Evolutionary conservation across 345 rosid species (phyloP), one percentile per base, ranked within the genome.

Genomic region (Brassica juncea): DNA sequence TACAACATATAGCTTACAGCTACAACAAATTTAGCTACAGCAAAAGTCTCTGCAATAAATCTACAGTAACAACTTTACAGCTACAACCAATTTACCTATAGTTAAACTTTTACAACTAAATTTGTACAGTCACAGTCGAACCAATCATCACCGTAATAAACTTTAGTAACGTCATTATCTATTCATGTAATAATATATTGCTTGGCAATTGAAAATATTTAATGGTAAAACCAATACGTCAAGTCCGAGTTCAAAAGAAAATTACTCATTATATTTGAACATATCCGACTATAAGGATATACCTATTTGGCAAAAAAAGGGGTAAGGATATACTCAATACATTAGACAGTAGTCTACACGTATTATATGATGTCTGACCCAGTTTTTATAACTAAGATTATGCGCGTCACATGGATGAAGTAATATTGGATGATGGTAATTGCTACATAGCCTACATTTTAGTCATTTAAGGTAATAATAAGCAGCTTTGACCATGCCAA

Each of bases 281-380:
- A 61, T 74, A 54, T 34, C 14, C 7, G 25, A 21, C 10, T 35
- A 35, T 64, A 49, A 6, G 12, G 49, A 42, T 42, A 3, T 42
- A 42, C 49, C 12, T 12, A 42, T 42, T 42, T 42, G 49, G 49
- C n/a, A 42, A 42, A 42, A 42, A 42, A 42, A 42, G 4, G 49
- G 49, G 49, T 10, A 47, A 47, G 55, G 32, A 49, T 31, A 52
- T 23, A 34, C 25, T 8, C 27, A 25, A 54, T 54, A 66, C 58
- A 58, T 54, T 7, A 58, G 49, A 68, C 57, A 68, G 74, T 68
- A 67, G 52, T 60, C n/a, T 69, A 44, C 69, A 76, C 69, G 74
- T 68, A 68, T 30, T 58, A 5, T 28, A 12, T 28, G 35, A 30
- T 58, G 73, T 2, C 42, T 37, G 3, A 64, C 25, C 2, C 30